Conservation (phyloP, 1,139 yeast genomes). For the Saccharomyces hybrid region DNA sequence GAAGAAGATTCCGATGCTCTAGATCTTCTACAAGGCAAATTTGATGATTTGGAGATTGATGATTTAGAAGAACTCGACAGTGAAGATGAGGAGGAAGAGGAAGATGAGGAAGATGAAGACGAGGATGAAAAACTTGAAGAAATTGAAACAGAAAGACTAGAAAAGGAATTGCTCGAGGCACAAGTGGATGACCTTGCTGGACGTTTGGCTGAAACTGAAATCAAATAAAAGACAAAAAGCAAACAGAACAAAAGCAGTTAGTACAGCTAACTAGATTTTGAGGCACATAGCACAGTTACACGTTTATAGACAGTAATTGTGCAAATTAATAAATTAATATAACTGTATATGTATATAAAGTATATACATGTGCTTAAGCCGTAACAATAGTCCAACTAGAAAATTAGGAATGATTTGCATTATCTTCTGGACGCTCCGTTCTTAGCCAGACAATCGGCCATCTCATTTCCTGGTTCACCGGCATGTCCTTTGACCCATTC, state of each 20-base stretch:
- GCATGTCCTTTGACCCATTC: slow-evolving; percentile 67
- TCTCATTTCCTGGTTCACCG: slow-evolving; percentile 63
- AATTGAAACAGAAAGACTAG: slow-evolving; percentile 50
- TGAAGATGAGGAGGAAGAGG: slow-evolving; percentile 37
- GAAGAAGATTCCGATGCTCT: slow-evolving; percentile 65
- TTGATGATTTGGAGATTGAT: slow-evolving; percentile 74
- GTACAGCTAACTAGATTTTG: neutral
- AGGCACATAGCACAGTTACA: neutral
- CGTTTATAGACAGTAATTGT: neutral
- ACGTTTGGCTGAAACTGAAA: slow-evolving; percentile 47
- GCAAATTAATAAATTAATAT: neutral
- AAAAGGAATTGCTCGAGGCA: slow-evolving; percentile 45
- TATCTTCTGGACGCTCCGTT: slow-evolving; percentile 40
- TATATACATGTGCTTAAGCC: too few relatives aligned
- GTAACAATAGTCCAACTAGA: neutral
- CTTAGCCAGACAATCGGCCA: slow-evolving; percentile 71
- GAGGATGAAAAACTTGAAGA: slow-evolving; percentile 43
- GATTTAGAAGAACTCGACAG: slow-evolving; percentile 87
- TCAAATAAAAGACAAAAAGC: slow-evolving; percentile 13
- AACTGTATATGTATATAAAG: neutral
- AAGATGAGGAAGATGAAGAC: too few relatives aligned
- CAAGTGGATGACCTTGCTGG: slow-evolving; percentile 52
- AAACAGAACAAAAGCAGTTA: too few relatives aligned
- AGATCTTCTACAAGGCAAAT: slow-evolving; percentile 48
- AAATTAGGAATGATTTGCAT: too few relatives aligned